Conservation (phyloP, 2,329 filamentous ascomycete species). For the Fusarium subglutinans region DNA sequence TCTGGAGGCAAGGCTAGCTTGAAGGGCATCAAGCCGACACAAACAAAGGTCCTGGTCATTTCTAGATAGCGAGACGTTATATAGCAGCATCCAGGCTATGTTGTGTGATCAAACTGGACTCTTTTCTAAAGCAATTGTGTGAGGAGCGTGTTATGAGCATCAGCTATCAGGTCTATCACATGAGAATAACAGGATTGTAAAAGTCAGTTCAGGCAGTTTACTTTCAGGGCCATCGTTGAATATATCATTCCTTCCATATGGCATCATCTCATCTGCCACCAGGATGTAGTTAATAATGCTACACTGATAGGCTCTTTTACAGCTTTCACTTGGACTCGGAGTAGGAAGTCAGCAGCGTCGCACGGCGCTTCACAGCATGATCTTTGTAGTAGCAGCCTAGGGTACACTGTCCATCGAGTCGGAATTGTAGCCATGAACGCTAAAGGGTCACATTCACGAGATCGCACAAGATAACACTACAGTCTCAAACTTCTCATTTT, state of each 20-base stretch:
- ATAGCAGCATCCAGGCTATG: neutral
- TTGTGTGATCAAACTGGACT: rapidly evolving
- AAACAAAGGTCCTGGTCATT: neutral
- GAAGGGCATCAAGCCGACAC: neutral
- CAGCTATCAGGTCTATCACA: no score
- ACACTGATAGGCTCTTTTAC: no score
- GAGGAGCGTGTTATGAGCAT: no score
- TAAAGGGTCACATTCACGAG: rapidly evolving
- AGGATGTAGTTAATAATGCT: no score
- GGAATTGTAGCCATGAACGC: no score
- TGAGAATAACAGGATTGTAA: no score
- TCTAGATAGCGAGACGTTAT: neutral
- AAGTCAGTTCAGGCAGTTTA: no score
- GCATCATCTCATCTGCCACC: no score
- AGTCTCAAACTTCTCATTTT: no score
- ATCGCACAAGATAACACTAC: rapidly evolving
- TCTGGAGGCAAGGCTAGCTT: neutral
- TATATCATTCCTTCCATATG: neutral
- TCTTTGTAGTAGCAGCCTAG: rapidly evolving
- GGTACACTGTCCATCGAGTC: no score
- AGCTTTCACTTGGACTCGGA: no score
- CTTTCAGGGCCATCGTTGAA: rapidly evolving
- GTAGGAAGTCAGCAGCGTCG: no score
- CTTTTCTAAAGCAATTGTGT: rapidly evolving
- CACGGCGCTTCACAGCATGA: rapidly evolving